A percentile compares a stretch with the other conserved stretches of the same genome.
Conservation (phyloP, 192 early-diverging fungal genomes). For the Glomus cerebriforme region DNA sequence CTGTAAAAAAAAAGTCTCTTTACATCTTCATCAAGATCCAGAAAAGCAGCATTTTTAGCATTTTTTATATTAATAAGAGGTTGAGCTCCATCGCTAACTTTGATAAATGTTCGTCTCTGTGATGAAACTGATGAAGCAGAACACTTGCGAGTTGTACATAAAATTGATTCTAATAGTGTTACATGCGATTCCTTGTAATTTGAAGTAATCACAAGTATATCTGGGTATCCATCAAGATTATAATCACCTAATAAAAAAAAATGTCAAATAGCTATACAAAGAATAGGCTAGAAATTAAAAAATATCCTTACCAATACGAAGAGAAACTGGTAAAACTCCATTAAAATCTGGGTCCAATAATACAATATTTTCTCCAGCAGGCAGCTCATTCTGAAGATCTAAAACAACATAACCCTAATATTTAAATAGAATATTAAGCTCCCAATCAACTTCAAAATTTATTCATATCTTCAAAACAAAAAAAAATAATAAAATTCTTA, state of each 20-base stretch:
- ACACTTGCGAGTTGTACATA: constrained; percentile 57
- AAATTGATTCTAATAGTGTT: constrained; percentile 66
- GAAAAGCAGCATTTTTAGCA: constrained; percentile 70
- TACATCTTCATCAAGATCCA: constrained; percentile 92
- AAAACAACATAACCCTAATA: constrained; percentile 47
- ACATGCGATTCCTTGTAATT: constrained; percentile 51
- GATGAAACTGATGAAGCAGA: constrained; percentile 43
- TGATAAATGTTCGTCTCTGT: constrained; percentile 61
- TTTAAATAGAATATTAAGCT: neutral
- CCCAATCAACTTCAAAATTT: neutral
- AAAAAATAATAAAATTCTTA: neutral
- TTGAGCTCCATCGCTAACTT: constrained; percentile 67
- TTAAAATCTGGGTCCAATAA: constrained; percentile 50
- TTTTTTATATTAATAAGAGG: constrained; percentile 51
- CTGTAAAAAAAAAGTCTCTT: constrained; percentile 30
- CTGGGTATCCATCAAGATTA: constrained; percentile 90
- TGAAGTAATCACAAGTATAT: constrained; percentile 73
- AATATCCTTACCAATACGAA: constrained; percentile 49
- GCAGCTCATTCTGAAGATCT: constrained; percentile 44
- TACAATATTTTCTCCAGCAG: constrained; percentile 49
- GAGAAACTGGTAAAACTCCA: constrained; percentile 54
- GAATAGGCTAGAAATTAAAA: neutral
- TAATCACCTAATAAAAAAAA: constrained; percentile 61
- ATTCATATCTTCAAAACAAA: neutral
- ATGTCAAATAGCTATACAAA: neutral